phyloP scores from a whole-genome alignment of 208 protist species.

The Trypanosoma melophagium region DNA sequence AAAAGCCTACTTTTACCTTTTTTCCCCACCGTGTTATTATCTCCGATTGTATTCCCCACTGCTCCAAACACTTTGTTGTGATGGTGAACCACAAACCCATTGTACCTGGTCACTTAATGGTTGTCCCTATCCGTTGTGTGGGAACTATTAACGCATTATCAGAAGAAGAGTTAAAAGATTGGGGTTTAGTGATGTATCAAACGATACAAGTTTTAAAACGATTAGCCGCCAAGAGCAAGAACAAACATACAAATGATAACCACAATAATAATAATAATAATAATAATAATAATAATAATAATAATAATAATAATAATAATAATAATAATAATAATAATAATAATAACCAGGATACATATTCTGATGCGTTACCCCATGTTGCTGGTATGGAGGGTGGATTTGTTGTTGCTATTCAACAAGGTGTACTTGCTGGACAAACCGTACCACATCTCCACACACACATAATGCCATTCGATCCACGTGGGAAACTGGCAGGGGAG shows the following conservation, averaged over 20 bases:
- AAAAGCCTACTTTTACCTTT: constrained; percentile 41
- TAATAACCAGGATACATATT: too few relatives aligned
- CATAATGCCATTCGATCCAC: constrained; percentile 79
- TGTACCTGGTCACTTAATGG: constrained; percentile 74
- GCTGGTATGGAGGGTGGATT: constrained; percentile 42
- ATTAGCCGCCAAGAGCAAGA: neutral
- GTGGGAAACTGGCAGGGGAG: constrained; percentile 60
- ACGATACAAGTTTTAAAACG: constrained; percentile 62
- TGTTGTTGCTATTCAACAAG: constrained; percentile 81
- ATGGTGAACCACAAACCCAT: constrained; percentile 86
- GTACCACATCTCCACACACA: constrained; percentile 83
- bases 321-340: too few relatives aligned
- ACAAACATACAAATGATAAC: neutral
- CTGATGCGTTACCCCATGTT: too few relatives aligned
- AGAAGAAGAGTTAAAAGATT: constrained; percentile 73
- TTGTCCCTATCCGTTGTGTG: constrained; percentile 79
- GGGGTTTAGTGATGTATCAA: constrained; percentile 56
- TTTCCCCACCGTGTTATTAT: constrained; percentile 50
- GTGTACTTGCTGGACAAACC: constrained; percentile 71
- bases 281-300: neutral
- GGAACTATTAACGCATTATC: constrained; percentile 66
- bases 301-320: too few relatives aligned
- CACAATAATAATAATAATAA: neutral
- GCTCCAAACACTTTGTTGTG: constrained; percentile 64
- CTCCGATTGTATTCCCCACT: constrained; percentile 51